These are phyloP conservation scores for Yamadazyma triangularis DNA, from an alignment of 1,139 yeast species.

Conservation along the genomic window DNA sequence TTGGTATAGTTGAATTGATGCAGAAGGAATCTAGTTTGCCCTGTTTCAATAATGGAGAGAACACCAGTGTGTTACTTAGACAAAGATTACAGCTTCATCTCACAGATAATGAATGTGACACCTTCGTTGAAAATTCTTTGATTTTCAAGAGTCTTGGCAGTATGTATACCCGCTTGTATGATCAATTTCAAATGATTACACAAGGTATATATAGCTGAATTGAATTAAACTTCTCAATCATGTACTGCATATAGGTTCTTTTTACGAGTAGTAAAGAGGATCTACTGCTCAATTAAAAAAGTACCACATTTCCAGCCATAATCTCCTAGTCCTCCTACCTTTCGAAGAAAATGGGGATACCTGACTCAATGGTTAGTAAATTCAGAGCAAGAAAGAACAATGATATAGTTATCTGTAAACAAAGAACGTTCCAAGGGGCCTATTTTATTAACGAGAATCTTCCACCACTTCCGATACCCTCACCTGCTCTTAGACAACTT, in stretches of 20 bases:
- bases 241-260: too few species aligned
- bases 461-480: conserved; percentile 8
- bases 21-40: conserved; percentile 86
- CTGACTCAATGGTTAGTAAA: too few species aligned
- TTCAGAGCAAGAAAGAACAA: too few species aligned
- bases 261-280: too few species aligned
- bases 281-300: too few species aligned
- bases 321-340: too few species aligned
- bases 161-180: conserved; percentile 85
- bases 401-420: too few species aligned
- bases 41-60: conserved; percentile 83
- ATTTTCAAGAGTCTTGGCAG: conserved; percentile 85
- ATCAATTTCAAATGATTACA: conserved; percentile 88
- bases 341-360: too few species aligned
- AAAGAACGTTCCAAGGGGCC: too few species aligned
- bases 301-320: too few species aligned
- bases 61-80: conserved; percentile 69
- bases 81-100: conserved; percentile 80
- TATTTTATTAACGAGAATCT: too few species aligned
- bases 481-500: conserved; percentile 5
- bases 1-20: conserved; percentile 87
- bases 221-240: too few species aligned
- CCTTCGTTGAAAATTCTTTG: conserved; percentile 68
- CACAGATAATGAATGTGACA: conserved; percentile 67
- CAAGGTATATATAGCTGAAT: conserved; percentile 98